Evolutionary conservation across 345 rosid genomes (phyloP), one percentile per base, ranked within the genome.

Genomic region (Gossypium herbaceum): DNA sequence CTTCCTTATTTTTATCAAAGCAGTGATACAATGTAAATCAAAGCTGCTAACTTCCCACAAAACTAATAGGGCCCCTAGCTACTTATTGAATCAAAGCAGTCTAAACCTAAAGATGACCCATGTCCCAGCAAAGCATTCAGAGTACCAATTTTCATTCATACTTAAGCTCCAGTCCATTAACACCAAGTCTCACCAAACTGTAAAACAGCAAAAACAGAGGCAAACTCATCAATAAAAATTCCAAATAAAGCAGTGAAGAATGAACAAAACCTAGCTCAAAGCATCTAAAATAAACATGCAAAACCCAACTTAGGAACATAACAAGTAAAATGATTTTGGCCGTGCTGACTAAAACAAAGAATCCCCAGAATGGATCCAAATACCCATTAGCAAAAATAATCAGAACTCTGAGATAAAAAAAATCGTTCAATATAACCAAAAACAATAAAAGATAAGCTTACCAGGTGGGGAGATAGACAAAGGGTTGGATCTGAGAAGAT

Each of bases 141-240:
- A 76, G 65, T 16, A 80, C 81, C 77, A 77, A 78, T 82, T 83
- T 68, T 43, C 86, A 77, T 81, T 81, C 56, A 85, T 79, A 63
- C 34, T 47, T 43, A 75, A 80, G 85, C 85, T 80, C 82, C 86
- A 80, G 82, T 81, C 88, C 92, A 87, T 79, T 43, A 81, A 85
- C 83, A 79, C 79, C 85, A 78, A 78, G 48, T 4, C 17, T 58
- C 73, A 79, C 34, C 76, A 66, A 84, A 76, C 84, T 79, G 87
- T 63, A 80, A 84, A 82, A 76, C 61, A 67, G 7, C 55, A 83
- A 45, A 58, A 68, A 57, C 72, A 71, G 24, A 51, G 74, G 77
- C 77, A 79, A 80, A 17, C 9, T 68, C 44, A 80, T 51, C 20
- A 62, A 52, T 7, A 44, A 24, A 75, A 59, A 74, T 76, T 77